These are phyloP conservation scores for Diaporthe sp. DNA, from an alignment of 2,329 filamentous ascomycete species.

Conservation along the genomic window DNA sequence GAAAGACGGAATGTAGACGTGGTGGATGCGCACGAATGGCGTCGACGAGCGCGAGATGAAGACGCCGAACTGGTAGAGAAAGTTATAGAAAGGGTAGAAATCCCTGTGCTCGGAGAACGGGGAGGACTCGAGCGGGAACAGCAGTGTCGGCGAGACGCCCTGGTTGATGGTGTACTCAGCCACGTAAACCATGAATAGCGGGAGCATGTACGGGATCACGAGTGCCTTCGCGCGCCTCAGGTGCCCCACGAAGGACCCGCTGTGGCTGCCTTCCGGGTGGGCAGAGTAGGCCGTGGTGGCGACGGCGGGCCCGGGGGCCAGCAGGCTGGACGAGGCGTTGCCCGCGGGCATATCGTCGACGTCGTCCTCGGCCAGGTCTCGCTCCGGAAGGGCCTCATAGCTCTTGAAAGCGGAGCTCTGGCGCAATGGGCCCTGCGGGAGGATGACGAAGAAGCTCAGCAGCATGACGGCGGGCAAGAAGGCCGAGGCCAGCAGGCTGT, in stretches of 20 bases:
- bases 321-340: conserved; percentile 61
- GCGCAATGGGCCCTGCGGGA: conserved; percentile 78
- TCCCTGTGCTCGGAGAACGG: conserved; percentile 86
- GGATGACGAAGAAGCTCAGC: conserved; percentile 83
- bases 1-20: conserved; percentile 84
- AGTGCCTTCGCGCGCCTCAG: conserved; percentile 77
- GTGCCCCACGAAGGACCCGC: conserved; percentile 58
- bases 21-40: conserved; percentile 84
- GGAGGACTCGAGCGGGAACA: conserved; percentile 82
- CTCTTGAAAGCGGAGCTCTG: conserved; percentile 57
- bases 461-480: conserved; percentile 87
- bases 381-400: conserved; percentile 66
- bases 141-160: conserved; percentile 87
- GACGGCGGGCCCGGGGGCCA: conserved; percentile 57
- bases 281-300: conserved; percentile 56
- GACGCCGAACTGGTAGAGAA: conserved; percentile 94
- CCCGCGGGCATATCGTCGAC: conserved; percentile 51
- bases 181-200: conserved; percentile 90
- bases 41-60: conserved; percentile 94
- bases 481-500: conserved; percentile 82
- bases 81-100: conserved; percentile 95
- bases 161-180: conserved; percentile 99
- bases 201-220: conserved; percentile 88
- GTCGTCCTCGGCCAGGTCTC: conserved; percentile 53
- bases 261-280: conserved; percentile 45